Percentiles rank a stretch among this genome's conserved stretches.
These are phyloP conservation scores for Populus hybrid DNA, from an alignment of 441 rosid species.

Conservation along the genomic window DNA sequence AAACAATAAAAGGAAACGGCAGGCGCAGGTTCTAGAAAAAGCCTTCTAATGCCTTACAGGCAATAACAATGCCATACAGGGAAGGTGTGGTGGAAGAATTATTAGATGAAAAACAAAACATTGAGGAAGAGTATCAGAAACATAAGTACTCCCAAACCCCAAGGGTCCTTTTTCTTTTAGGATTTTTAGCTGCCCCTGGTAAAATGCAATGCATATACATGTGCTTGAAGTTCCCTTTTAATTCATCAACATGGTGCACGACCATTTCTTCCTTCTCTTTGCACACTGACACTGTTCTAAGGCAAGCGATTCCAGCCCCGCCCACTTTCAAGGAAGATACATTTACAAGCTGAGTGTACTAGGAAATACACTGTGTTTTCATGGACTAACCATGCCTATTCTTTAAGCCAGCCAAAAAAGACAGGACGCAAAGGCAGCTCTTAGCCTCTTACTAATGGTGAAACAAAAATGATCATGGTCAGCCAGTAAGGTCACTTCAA, in stretches of 20 bases:
- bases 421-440: not conserved
- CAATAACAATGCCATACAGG: too few relatives aligned
- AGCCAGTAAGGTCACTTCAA: not conserved
- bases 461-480: not conserved
- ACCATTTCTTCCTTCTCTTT: not conserved
- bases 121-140: not conserved
- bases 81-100: too few relatives aligned
- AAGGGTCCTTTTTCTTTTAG: not conserved
- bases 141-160: not conserved
- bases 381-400: not conserved
- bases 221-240: not conserved
- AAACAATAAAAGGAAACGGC: too few relatives aligned
- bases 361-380: not conserved
- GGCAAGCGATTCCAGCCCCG: not conserved
- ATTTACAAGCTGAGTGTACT: not conserved
- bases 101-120: too few relatives aligned
- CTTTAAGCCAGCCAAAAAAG: not conserved
- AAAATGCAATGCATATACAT: not conserved
- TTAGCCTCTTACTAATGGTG: not conserved
- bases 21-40: not conserved
- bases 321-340: not conserved
- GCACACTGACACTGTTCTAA: not conserved
- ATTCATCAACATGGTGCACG: not conserved
- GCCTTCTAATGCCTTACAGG: too few relatives aligned
- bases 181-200: not conserved